Evolutionary conservation across 257 asterid genomes (phyloP), one percentile per base, ranked within the genome.

Genomic region (Perilla frutescens): DNA sequence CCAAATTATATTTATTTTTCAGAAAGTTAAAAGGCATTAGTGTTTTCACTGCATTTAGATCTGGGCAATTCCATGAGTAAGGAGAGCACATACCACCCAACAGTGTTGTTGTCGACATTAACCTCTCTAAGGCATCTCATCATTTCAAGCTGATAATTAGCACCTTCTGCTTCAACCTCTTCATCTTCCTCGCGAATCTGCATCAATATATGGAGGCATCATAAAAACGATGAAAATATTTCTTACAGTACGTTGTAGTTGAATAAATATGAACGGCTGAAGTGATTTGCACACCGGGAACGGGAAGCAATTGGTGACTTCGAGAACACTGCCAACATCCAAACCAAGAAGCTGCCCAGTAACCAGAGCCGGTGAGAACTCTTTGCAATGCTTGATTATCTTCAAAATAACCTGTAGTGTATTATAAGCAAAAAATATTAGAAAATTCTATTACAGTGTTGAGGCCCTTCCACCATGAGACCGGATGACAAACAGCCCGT

Each of bases 71-170:
- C 37, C 43, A 53, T 4, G 2, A 43, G 73, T 55, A 26, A 53
- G 39, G 55, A 63, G 44, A 37, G 26, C 6, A 65, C 89, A 86
- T 72, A 91, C 97, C 97, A 94, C 69, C 97, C 98, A 76, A 91
- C 98, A 1, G 98, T 94, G 83, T 94, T 91, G 83, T 94, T 94
- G 86, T 94, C 98, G 31, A 94, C 98, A 81, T 94, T 94, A 83
- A 94, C 99, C 84, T 94, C 99, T 75, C 99, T 81, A 72, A 94
- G 76, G 87, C 99, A 94, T 79, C 99, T 86, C 99, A 94, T 94
- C 99, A 94, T 88, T 73, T 94, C 99, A 68, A 94, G 97, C 84
- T 94, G 99, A 81, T 94, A 94, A 83, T 90, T 94, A 66, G 97
- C 97, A 77, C 99, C 98, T 65, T 94, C 99, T 1, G 96, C 93